Evolutionary conservation across 139 green algal species (phyloP).

Genomic region (Auxenochlorella pyrenoidosa): DNA sequence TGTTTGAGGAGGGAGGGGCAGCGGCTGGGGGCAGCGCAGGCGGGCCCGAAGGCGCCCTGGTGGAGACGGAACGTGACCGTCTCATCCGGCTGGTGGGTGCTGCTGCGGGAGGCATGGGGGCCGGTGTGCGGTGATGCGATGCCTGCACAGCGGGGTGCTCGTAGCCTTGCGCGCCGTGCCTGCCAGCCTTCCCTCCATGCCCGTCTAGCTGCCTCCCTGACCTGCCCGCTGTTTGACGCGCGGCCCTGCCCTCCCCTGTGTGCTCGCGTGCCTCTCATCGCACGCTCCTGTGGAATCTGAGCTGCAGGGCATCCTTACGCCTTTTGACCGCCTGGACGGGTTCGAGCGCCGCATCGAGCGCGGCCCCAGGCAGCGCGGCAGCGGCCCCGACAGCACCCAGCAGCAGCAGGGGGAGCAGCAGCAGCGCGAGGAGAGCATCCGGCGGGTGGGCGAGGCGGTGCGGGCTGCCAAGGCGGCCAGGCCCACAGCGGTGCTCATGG

Average conservation of each 20-base stretch:
- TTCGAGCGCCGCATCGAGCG: slow-evolving; percentile 74
- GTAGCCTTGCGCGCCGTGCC: background rate
- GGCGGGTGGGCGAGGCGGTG: slow-evolving; percentile 55
- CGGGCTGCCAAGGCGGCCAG: slow-evolving; percentile 39
- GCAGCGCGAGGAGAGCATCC: slow-evolving; percentile 32
- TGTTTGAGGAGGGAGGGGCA: slow-evolving; percentile 27
- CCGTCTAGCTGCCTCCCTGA: background rate
- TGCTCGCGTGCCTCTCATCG: background rate
- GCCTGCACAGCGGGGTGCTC: background rate
- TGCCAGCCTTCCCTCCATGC: background rate
- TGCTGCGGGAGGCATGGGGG: background rate
- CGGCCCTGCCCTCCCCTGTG: background rate
- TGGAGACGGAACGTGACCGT: slow-evolving; percentile 88
- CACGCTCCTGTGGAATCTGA: background rate
- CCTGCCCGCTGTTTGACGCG: background rate
- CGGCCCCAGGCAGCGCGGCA: background rate
- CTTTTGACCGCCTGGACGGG: slow-evolving; percentile 85
- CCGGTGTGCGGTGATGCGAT: background rate
- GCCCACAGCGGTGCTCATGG: slow-evolving; percentile 55
- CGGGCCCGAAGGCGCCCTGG: slow-evolving; percentile 39
- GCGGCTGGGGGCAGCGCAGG: background rate
- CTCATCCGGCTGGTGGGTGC: slow-evolving; percentile 75
- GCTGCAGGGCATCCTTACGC: slow-evolving; percentile 82
- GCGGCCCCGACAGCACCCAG: background rate
- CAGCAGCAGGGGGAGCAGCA: background rate